Evolutionary conservation across 139 green algal genomes (phyloP), one percentile per base, ranked within the genome.

Genomic region (Chlorella sp.): DNA sequence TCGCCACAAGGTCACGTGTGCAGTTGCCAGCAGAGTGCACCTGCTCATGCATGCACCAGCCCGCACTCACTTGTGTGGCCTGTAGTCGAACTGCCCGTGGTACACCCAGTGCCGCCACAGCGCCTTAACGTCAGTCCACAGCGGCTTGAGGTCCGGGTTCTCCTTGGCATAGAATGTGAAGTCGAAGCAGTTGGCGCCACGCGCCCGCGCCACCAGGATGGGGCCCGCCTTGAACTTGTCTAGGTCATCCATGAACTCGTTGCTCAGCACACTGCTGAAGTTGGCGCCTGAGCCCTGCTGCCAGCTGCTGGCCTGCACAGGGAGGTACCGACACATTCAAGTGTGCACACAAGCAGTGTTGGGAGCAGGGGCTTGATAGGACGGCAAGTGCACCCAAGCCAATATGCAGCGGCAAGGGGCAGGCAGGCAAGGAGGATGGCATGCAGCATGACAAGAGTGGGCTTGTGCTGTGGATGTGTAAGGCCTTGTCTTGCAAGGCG

Each of bases 61-160:
- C n/a, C n/a, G n/a, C n/a, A n/a, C 33, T 42, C 62, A 80, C 74
- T 68, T 74, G 61, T 88, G 81, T 2, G 80, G 67, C 0, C 69
- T n/a, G n/a, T n/a, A n/a, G n/a, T 94, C 87, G 70, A 94, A 94
- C 70, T 94, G 88, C 2, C 89, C 89, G 63, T 77, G 79, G 26
- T 83, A 75, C 23, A 93, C 65, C 59, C 80, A 94, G 68, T 94
- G 89, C 51, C 84, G 78, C 89, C 89, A 94, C 0, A 87, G 33
- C 6, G 51, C 50, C 0, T 63, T 74, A 14, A 42, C 55, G 23
- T 17, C 29, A 3, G 1, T 51, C 22, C 22, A 14, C 31, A 70
- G 5, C 1, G 22, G 2, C 35, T 31, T 55, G n/a, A 92, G 75
- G 36, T 93, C 87, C 6, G 72, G 62, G 71, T 89, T 93, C 3